These are phyloP conservation scores for Hypomyces rosellus DNA, from an alignment of 2,329 filamentous ascomycete genomes.

Conservation along the genomic window DNA sequence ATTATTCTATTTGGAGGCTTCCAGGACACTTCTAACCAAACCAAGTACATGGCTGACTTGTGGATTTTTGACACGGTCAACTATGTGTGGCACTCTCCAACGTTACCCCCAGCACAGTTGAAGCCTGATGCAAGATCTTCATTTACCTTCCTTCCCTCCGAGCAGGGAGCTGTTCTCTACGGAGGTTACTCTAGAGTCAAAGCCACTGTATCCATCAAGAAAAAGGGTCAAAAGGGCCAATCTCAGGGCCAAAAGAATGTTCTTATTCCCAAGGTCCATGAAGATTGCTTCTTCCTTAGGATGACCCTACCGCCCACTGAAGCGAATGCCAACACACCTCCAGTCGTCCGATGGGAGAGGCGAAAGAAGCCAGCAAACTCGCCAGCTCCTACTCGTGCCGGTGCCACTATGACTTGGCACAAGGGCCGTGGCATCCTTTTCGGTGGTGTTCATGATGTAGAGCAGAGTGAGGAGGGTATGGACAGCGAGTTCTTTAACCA, in stretches of 20 bases:
- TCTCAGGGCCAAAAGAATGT: conserved; percentile 62
- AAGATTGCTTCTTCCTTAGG: conserved; percentile 90
- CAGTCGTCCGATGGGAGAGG: conserved; percentile 81
- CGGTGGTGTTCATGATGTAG: conserved; percentile 89
- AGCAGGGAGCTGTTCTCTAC: conserved; percentile 81
- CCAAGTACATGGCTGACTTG: conserved; percentile 85
- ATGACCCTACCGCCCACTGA: conserved; percentile 68
- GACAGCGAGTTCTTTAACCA: conserved; percentile 96
- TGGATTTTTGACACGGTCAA: conserved; percentile 93
- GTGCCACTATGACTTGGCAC: conserved; percentile 90
- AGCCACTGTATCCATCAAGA: conserved; percentile 57
- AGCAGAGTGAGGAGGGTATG: conserved; percentile 87
- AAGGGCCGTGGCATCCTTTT: conserved; percentile 90
- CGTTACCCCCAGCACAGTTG: conserved; percentile 67
- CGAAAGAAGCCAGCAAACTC: conserved; percentile 88
- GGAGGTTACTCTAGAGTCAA: conserved; percentile 94
- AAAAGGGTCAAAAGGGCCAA: conserved; percentile 49
- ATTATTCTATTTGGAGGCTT: conserved; percentile 95
- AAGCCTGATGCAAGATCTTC: conserved; percentile 89
- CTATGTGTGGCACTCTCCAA: conserved; percentile 76
- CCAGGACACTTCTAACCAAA: conserved; percentile 92
- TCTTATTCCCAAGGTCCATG: conserved; percentile 81
- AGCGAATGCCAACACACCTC: conserved; percentile 57
- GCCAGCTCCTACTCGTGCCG: conserved; percentile 76
- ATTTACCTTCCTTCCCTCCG: conserved; percentile 86